phyloP scores from a whole-genome alignment of 352 stramenopile genomes.

The Phytophthora sojae region DNA sequence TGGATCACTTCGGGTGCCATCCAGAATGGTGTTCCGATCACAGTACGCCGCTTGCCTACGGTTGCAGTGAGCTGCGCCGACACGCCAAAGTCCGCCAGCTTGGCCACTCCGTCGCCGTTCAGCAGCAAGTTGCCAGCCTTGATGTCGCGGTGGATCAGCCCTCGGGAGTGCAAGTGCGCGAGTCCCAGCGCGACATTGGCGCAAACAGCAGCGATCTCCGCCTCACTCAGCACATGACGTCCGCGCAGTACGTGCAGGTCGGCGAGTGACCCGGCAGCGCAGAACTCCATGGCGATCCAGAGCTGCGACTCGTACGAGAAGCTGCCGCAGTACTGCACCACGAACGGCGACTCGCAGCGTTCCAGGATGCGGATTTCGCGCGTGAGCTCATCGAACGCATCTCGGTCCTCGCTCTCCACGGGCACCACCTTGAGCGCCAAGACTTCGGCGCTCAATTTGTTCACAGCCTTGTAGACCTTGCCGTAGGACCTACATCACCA shows the following conservation, averaged over 20 bases:
- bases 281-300: conserved; percentile 93
- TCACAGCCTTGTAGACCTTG: conserved; percentile 85
- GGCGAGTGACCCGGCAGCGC: conserved; percentile 83
- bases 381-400: conserved; percentile 65
- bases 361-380: conserved; percentile 91
- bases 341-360: conserved; percentile 77
- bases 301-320: conserved; percentile 79
- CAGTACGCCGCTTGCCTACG: conserved; percentile 92
- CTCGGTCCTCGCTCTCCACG: conserved; percentile 76
- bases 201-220: conserved; percentile 77
- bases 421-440: conserved; percentile 90
- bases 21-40: conserved; percentile 92
- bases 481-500: conserved; percentile 67
- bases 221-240: conserved; percentile 56
- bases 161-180: conserved; percentile 79
- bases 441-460: conserved; percentile 62
- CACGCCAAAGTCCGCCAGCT: conserved; percentile 92
- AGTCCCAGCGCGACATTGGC: conserved; percentile 77
- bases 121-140: conserved; percentile 91
- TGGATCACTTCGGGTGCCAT: too few species aligned
- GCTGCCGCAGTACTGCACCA: conserved; percentile 89
- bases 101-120: conserved; percentile 67
- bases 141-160: conserved; percentile 90
- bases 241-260: conserved; percentile 76
- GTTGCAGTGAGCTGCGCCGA: conserved; percentile 90